Evolutionary conservation across 1,284 basidiomycete genomes (phyloP).

Genomic region (Paramarasmius palmivorus): DNA sequence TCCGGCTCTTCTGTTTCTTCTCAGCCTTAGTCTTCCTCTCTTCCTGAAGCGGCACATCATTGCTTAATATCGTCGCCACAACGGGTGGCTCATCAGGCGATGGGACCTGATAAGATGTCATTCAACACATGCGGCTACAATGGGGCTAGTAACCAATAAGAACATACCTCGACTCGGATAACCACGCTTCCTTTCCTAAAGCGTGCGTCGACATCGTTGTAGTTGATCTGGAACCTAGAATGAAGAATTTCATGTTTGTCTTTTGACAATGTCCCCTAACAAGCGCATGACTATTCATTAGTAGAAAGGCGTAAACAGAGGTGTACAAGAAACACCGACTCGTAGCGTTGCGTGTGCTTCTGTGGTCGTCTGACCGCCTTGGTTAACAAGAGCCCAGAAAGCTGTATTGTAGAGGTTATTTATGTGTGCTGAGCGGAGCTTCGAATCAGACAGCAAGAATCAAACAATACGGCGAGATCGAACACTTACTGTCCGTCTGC

Average conservation of each 20-base stretch:
- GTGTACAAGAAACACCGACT: slow-evolving; percentile 36
- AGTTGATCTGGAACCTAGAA: slow-evolving; percentile 83
- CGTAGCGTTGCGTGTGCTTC: slow-evolving; percentile 82
- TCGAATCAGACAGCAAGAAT: slow-evolving; percentile 5
- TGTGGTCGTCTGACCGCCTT: slow-evolving; percentile 73
- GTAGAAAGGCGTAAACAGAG: background rate
- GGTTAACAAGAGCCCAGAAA: slow-evolving; percentile 92
- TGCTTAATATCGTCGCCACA: background rate
- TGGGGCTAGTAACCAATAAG: background rate
- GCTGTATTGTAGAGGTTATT: slow-evolving; percentile 97
- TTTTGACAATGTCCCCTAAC: slow-evolving; percentile 82
- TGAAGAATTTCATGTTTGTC: slow-evolving; percentile 94
- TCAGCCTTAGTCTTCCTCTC: slow-evolving; percentile 19
- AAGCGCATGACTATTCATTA: slow-evolving; percentile 3
- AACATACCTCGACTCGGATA: slow-evolving; percentile 57
- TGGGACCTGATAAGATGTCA: slow-evolving; percentile 8
- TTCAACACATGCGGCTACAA: slow-evolving; percentile 4
- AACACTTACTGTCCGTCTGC: slow-evolving; percentile 86
- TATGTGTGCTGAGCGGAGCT: slow-evolving; percentile 78
- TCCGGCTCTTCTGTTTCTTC: slow-evolving; percentile 33
- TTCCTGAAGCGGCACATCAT: background rate
- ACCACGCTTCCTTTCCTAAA: slow-evolving; percentile 89
- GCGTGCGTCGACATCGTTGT: slow-evolving; percentile 74
- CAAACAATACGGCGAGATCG: slow-evolving; percentile 9
- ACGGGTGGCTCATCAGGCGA: background rate